Conservation (phyloP, 805 yeast genomes). For the Schizosaccharomyces octosporus region DNA sequence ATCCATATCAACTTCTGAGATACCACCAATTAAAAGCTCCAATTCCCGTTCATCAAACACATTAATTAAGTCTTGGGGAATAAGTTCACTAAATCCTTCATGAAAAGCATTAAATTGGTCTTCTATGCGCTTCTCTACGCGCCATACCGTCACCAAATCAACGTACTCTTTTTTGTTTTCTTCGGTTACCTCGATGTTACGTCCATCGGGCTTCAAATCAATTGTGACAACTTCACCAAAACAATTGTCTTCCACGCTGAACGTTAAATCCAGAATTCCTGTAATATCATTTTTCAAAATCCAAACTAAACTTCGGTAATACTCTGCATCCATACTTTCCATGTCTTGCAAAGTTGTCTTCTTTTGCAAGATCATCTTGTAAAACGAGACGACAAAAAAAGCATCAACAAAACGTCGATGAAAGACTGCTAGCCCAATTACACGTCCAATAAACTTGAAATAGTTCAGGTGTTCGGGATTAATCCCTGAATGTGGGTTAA, state of each 20-base stretch:
- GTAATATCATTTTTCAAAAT: conserved; percentile 84
- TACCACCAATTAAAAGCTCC: conserved; percentile 90
- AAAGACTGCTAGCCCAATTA: conserved; percentile 93
- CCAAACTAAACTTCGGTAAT: conserved; percentile 86
- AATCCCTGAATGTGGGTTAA: conserved; percentile 88
- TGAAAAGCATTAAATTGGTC: conserved; percentile 90
- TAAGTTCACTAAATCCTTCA: conserved; percentile 90
- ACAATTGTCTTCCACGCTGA: conserved; percentile 66
- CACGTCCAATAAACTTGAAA: conserved; percentile 94
- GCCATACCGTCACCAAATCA: conserved; percentile 1
- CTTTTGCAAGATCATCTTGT: conserved; percentile 89
- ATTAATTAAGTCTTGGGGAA: conserved; percentile 86
- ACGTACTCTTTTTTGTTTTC: conserved; percentile 75
- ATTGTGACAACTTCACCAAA: conserved; percentile 80
- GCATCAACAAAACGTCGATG: conserved; percentile 95
- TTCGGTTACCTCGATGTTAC: conserved; percentile 73
- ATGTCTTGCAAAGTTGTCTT: conserved; percentile 86
- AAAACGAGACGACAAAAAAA: conserved; percentile 91
- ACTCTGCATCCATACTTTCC: conserved; percentile 97
- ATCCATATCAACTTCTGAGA: conserved; percentile 90
- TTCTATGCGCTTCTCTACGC: conserved; percentile 35
- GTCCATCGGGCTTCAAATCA: conserved; percentile 75
- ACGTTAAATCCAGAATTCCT: conserved; percentile 64
- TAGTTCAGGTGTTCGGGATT: conserved; percentile 95
- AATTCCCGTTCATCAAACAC: conserved; percentile 95